Percentiles rank a stretch among this genome's conserved stretches.
These are phyloP conservation scores for Fusarium sp. DNA, from an alignment of 2,329 filamentous ascomycete species.

Conservation along the genomic window DNA sequence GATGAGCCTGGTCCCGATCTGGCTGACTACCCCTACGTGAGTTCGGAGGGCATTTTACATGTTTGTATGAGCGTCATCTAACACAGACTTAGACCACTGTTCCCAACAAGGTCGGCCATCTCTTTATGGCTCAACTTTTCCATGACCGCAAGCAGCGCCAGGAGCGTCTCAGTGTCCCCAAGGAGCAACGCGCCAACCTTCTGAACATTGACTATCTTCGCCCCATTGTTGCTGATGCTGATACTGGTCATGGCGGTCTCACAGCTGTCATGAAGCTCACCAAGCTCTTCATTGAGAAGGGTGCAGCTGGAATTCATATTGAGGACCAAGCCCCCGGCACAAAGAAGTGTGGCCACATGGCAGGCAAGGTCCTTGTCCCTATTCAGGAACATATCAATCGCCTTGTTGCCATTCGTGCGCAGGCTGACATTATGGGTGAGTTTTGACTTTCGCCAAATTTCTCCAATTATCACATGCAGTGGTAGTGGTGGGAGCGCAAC, in stretches of 20 bases:
- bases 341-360: conserved; percentile 99
- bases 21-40: conserved; percentile 93
- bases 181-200: conserved; percentile 77
- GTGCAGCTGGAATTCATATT: conserved; percentile 97
- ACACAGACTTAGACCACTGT: conserved; percentile 83
- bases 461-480: conserved; percentile 26
- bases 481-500: neutral
- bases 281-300: conserved; percentile 96
- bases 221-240: conserved; percentile 95
- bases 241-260: conserved; percentile 95
- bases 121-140: conserved; percentile 99
- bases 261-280: conserved; percentile 99
- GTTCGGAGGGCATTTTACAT: conserved; percentile 47
- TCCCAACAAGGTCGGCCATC: conserved; percentile 96
- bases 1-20: conserved; percentile 98
- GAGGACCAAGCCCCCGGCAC: conserved; percentile 98
- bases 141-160: conserved; percentile 99
- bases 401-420: conserved; percentile 93
- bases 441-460: conserved; percentile 17
- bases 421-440: conserved; percentile 97
- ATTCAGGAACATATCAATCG: conserved; percentile 99
- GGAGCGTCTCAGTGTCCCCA: conserved; percentile 84
- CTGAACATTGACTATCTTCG: conserved; percentile 93
- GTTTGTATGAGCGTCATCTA: conserved; percentile 1
- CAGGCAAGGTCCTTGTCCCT: conserved; percentile 96